Evolutionary conservation across 1,139 yeast genomes (phyloP).

Genomic region (Suhomyces panamericanus): DNA sequence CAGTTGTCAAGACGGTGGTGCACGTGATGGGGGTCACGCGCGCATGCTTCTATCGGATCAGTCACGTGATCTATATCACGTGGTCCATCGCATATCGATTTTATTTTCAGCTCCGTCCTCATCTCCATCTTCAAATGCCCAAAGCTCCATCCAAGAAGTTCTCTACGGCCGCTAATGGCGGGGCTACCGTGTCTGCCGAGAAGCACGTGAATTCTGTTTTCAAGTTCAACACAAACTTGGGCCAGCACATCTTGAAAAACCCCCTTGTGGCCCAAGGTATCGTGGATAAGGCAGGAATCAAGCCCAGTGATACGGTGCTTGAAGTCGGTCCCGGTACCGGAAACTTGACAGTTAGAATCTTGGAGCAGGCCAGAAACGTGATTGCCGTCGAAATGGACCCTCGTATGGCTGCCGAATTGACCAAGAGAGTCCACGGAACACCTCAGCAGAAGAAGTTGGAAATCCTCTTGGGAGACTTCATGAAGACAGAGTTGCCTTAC

Average conservation of each 20-base stretch:
- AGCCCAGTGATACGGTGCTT: slow-evolving; percentile 87
- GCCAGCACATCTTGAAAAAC: slow-evolving; percentile 95
- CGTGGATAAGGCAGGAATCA: slow-evolving; percentile 92
- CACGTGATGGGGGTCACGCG: too few species aligned
- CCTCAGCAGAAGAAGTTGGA: slow-evolving; percentile 90
- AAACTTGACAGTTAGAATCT: slow-evolving; percentile 86
- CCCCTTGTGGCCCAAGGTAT: slow-evolving; percentile 97
- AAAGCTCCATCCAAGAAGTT: slow-evolving; percentile 58
- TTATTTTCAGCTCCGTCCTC: background rate
- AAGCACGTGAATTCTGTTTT: slow-evolving; percentile 79
- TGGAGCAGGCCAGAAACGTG: slow-evolving; percentile 89
- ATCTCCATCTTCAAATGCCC: slow-evolving; percentile 38
- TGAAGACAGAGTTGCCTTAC: slow-evolving; percentile 92
- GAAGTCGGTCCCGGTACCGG: slow-evolving; percentile 99
- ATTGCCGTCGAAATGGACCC: slow-evolving; percentile 99
- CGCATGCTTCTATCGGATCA: too few species aligned
- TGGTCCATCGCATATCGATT: background rate
- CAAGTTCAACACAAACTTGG: slow-evolving; percentile 93
- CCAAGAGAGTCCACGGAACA: slow-evolving; percentile 96
- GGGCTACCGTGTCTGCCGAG: slow-evolving; percentile 59
- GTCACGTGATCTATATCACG: background rate
- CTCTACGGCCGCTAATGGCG: slow-evolving; percentile 44
- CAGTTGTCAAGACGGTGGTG: too few species aligned
- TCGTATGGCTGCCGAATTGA: slow-evolving; percentile 97
- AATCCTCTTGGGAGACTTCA: slow-evolving; percentile 90